phyloP scores from a whole-genome alignment of 306 rosid genomes.

The Vicia sativa region DNA sequence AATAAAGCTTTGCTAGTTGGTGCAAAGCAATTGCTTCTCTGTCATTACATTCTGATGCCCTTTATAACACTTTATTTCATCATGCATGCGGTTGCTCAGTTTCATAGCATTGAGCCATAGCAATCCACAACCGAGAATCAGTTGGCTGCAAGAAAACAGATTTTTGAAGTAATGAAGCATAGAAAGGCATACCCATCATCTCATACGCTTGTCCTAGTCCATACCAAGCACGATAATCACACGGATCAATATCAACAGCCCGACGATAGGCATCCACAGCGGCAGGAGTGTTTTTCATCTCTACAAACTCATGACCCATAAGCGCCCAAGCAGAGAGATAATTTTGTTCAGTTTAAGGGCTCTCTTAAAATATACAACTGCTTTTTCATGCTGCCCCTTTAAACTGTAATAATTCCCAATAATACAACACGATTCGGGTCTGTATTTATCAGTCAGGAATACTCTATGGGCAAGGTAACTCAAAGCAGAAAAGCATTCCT shows the following conservation, averaged over 20 bases:
- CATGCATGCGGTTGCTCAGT: constrained; percentile 85
- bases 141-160: constrained; percentile 90
- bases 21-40: constrained; percentile 93
- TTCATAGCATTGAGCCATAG: constrained; percentile 95
- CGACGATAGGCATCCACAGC: constrained; percentile 98
- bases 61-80: constrained; percentile 82
- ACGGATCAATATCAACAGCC: constrained; percentile 80
- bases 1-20: constrained; percentile 78
- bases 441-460: constrained; percentile 89
- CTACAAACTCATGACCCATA: constrained; percentile 97
- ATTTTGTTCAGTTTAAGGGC: constrained; percentile 95
- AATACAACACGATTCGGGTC: constrained; percentile 98
- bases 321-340: constrained; percentile 97
- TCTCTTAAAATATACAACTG: constrained; percentile 90
- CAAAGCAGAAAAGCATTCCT: constrained; percentile 80
- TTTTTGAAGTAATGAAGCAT: constrained; percentile 92
- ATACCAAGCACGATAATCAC: constrained; percentile 99
- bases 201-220: constrained; percentile 99
- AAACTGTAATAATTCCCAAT: constrained; percentile 97
- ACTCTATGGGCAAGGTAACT: constrained; percentile 98
- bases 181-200: constrained; percentile 96
- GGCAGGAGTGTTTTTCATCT: constrained; percentile 98
- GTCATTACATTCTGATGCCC: constrained; percentile 85
- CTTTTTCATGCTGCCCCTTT: constrained; percentile 94
- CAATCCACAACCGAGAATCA: constrained; percentile 96